Base-by-base conservation (phyloP, 176 grass and related monocot species). In the Sorghum bicolor region DNA sequence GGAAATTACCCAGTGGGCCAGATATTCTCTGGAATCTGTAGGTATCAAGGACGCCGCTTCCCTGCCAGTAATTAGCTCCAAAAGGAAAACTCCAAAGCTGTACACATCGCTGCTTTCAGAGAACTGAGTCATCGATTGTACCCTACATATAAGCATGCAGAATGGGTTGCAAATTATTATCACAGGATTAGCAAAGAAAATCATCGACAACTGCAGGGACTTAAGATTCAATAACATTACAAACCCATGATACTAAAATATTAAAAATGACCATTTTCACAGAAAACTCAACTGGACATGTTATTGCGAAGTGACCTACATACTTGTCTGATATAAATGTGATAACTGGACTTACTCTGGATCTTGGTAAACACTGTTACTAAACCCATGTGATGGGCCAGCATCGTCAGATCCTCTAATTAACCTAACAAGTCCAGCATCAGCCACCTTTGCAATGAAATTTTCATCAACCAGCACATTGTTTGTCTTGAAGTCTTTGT, bases 391-490 rank as follows among this genome's bases (percentile, higher is more conserved):
- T 1, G 87, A 97, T 48, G 92, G 78, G 30, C 91, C 87, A 1
- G 76, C 81, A n/a, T 88, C 83, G 4, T 86, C 91, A 64, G 75
- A 81, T 74, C 80, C 88, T 89, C 78, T 84, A 81, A 90, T 77
- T 81, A 96, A 89, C 68, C 75, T 95, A 83, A 87, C 44, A 88
- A 99, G 79, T 63, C 96, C 91, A 83, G 83, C 87, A 87, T 96
- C 96, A 84, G 89, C 89, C 74, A 99, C 93, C 78, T 94, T 99
- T n/a, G 96, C 96, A 88, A 96, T 99, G 76, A 94, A 99, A 86
- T 96, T 99, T 72, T 99, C 96, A 67, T 99, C 96, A 15, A 99
- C 96, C 86, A 99, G 87, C 8, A 99, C 93, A 78, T 99, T 99
- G 44, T 76, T 99, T 50, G 91, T 92, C 86, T 99, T 98, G 89